Evolutionary conservation across 768 basidiomycete genomes (phyloP).

Genomic region (Serendipita indica): DNA sequence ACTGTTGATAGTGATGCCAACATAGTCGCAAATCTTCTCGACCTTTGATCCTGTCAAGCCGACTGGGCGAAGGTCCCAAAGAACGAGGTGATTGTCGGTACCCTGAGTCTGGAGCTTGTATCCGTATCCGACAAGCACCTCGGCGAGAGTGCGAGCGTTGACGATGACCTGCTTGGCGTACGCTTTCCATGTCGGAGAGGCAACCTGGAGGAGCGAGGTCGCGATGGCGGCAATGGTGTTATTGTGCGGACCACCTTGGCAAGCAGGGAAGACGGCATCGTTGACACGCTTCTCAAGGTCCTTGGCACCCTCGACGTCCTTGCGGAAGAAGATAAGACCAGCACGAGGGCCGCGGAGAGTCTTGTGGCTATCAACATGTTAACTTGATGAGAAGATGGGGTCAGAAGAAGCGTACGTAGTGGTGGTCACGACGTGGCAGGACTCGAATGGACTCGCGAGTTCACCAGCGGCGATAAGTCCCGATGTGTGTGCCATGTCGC

Average conservation of each 20-base stretch:
- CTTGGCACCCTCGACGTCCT: constrained; percentile 60
- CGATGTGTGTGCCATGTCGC: constrained; percentile 94
- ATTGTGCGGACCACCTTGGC: constrained; percentile 99
- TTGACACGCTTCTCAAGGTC: constrained; percentile 96
- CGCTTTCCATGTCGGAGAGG: constrained; percentile 73
- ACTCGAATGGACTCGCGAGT: constrained; percentile 81
- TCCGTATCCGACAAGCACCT: constrained; percentile 54
- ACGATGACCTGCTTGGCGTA: constrained; percentile 92
- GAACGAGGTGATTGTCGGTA: constrained; percentile 93
- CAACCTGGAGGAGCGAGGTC: constrained; percentile 79
- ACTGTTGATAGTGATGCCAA: constrained; percentile 96
- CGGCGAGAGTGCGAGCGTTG: constrained; percentile 69
- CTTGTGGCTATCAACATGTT: constrained; percentile 53
- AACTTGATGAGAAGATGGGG: not conserved
- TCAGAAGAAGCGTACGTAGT: constrained; percentile 54
- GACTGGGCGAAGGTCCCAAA: constrained; percentile 93
- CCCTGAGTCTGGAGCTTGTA: constrained; percentile 96
- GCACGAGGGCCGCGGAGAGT: constrained; percentile 96
- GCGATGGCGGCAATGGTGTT: constrained; percentile 96
- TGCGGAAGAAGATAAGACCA: constrained; percentile 96
- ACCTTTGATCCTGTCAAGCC: constrained; percentile 96
- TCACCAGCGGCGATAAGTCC: constrained; percentile 89
- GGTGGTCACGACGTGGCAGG: constrained; percentile 95
- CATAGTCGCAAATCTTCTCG: constrained; percentile 93
- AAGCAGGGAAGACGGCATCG: constrained; percentile 97